Evolutionary conservation across 495 filamentous ascomycete species (phyloP), one percentile per base, ranked within the genome.

Genomic region (Penicillium ucsense): DNA sequence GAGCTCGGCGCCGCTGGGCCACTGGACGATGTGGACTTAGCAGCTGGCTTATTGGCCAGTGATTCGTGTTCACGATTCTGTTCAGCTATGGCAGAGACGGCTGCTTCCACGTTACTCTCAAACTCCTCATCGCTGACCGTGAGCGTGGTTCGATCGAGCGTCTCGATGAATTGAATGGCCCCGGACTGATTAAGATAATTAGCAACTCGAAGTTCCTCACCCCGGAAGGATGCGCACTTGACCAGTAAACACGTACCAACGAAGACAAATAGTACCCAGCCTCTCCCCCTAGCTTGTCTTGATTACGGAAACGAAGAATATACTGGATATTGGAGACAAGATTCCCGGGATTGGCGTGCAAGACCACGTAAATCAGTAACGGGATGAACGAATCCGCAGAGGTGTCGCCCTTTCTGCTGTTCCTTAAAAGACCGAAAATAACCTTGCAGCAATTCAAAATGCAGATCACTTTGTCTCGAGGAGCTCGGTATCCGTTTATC

Each of bases 381-480:
- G 92, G 92, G 64, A 99, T 83, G 52, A 99, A 97, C 2, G 90
- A 86, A 64, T 99, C 92, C 20, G 92, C 92, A 8, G 91, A 96
- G 8, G 88, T 90, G 59, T 99, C 92, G 27, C 63, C 64, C 10
- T 84, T 83, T 60, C 94, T 91, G 29, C 88, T 80, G 64, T 95
- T 94, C 48, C 88, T 89, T 42, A 98, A 73, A 12, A 95, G 76
- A n/a, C 90, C 92, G 71, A 99, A 97, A 45, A 99, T 96, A 46
- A 99, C 92, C 65, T 99, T 99, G 77, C 92, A 99, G 68, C 89
- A 95, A 67, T 99, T 99, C 39, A 99, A 67, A 43, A 97, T 87
- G 65, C 92, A 97, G 39, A 99, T 97, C 12, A 99, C 88, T 65
- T 99, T 99, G 68, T 99, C 92, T 60, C 92, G 75, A 8, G 92